Conservation (phyloP, 345 rosid genomes). For the Viola odorata region DNA sequence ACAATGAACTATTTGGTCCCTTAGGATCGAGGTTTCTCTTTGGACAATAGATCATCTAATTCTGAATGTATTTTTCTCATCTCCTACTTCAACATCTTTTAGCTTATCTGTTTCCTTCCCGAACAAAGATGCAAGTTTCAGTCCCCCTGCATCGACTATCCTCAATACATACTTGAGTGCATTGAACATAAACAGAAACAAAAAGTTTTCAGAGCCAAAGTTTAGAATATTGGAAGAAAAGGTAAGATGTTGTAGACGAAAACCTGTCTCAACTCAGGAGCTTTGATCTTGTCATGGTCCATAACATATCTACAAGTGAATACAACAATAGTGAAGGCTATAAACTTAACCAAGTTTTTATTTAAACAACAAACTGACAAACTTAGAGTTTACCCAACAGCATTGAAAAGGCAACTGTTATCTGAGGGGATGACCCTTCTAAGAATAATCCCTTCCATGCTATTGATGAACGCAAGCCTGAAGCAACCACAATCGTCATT, state of each 20-base stretch:
- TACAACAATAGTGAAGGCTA: neutral
- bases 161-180: too few relatives aligned
- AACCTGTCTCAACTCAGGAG: constrained; percentile 49
- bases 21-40: too few relatives aligned
- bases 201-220: neutral
- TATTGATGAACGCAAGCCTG: neutral
- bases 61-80: too few relatives aligned
- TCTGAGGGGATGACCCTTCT: constrained; percentile 96
- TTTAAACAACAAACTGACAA: neutral
- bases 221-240: neutral
- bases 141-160: too few relatives aligned
- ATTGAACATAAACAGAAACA: neutral
- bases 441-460: constrained; percentile 53
- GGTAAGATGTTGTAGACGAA: constrained; percentile 1
- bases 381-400: constrained; percentile 55
- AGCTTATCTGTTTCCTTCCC: too few relatives aligned
- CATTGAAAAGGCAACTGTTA: constrained; percentile 95
- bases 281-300: constrained; percentile 71
- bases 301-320: constrained; percentile 56
- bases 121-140: too few relatives aligned
- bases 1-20: too few relatives aligned
- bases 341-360: neutral
- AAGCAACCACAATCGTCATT: constrained; percentile 8
- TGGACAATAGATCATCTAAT: too few relatives aligned
- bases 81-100: too few relatives aligned